phyloP scores from a whole-genome alignment of 1,284 basidiomycete species.

The Apiotrichum gamsii region DNA sequence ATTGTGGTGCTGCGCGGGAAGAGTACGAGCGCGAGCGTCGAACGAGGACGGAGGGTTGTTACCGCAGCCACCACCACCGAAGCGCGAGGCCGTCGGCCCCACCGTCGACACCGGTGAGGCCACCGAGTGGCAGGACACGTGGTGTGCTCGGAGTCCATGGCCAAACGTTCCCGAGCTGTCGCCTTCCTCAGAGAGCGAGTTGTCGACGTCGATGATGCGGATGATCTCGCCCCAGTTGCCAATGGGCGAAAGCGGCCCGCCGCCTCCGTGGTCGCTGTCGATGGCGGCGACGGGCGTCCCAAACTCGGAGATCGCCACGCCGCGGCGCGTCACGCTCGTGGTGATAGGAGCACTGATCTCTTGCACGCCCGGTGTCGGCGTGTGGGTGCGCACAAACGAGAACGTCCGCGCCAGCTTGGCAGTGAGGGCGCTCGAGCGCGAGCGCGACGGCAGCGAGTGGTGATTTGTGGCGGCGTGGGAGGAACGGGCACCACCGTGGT shows the following conservation, averaged over 20 bases:
- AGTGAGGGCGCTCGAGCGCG: background rate
- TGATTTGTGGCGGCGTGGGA: too few species aligned
- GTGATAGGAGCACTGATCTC: constrained; percentile 1
- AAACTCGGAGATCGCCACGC: constrained; percentile 3
- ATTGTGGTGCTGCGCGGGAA: too few species aligned
- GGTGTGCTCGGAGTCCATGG: too few species aligned
- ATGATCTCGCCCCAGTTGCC: background rate
- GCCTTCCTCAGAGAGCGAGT: background rate
- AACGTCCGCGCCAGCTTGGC: constrained; percentile 8
- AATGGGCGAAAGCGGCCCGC: background rate
- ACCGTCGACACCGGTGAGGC: too few species aligned
- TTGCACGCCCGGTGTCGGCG: background rate
- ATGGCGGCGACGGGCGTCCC: constrained; percentile 1
- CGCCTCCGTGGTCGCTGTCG: too few species aligned
- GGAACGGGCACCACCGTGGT: too few species aligned
- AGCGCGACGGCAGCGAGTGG: background rate
- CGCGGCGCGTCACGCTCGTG: background rate
- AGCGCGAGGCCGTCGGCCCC: too few species aligned
- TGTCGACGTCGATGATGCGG: background rate
- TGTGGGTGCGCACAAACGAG: background rate
- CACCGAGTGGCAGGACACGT: too few species aligned
- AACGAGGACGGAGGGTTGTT: too few species aligned
- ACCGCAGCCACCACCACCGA: too few species aligned
- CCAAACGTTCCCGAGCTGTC: too few species aligned
- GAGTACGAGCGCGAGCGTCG: too few species aligned